Evolutionary conservation across 108 stramenopile genomes (phyloP).

Genomic region (Cyclotella sp.): DNA sequence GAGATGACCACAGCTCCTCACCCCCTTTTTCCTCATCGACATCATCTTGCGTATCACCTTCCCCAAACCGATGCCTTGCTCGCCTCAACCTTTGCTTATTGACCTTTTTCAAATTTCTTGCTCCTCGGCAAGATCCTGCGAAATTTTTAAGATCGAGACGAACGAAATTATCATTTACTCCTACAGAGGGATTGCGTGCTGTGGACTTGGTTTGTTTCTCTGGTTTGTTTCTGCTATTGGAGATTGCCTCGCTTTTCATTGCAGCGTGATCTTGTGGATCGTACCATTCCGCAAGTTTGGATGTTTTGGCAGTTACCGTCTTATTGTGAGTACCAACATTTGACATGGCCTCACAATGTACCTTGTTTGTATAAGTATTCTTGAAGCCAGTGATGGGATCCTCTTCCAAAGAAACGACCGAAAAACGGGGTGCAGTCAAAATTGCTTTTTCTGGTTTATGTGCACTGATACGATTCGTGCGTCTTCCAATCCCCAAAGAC

Average conservation of each 20-base stretch:
- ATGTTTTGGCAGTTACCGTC: not conserved
- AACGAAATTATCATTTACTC: slow-evolving; percentile 84
- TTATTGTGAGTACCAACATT: not conserved
- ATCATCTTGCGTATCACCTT: slow-evolving; percentile 42
- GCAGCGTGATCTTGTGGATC: slow-evolving; percentile 25
- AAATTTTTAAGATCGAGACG: slow-evolving; percentile 76
- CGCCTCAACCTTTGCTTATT: slow-evolving; percentile 52
- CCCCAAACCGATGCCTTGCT: slow-evolving; percentile 53
- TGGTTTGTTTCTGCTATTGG: not conserved
- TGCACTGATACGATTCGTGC: not conserved
- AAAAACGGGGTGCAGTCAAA: too few relatives aligned
- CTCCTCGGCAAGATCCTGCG: slow-evolving; percentile 84
- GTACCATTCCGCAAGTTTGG: slow-evolving; percentile 28
- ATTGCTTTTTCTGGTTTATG: not conserved
- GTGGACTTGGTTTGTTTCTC: not conserved
- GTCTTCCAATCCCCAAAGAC: slow-evolving; percentile 10
- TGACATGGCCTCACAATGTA: not conserved
- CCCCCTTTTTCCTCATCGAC: slow-evolving; percentile 15
- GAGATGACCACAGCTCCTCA: not conserved
- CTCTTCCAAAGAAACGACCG: too few relatives aligned
- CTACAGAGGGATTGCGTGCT: not conserved
- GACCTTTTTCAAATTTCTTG: slow-evolving; percentile 64
- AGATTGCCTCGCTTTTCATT: slow-evolving; percentile 15
- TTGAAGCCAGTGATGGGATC: too few relatives aligned
- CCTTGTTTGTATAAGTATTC: too few relatives aligned